Evolutionary conservation across 1,284 basidiomycete species (phyloP).

Genomic region (Microbotryum silenes-acaulis): DNA sequence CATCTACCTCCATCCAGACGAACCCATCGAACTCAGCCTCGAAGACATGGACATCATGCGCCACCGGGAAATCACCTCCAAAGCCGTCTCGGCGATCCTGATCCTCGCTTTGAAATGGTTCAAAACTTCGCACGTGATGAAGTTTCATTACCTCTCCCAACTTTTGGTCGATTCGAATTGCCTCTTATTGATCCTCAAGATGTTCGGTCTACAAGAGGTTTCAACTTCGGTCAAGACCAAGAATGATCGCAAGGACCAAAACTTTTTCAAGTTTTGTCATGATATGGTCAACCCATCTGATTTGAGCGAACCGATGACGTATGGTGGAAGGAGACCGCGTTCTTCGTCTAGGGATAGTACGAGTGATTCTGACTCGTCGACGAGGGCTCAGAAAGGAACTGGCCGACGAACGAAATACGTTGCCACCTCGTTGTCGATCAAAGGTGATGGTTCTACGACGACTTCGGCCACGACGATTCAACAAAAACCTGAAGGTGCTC

Average conservation of each 20-base stretch:
- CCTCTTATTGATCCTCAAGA: slow-evolving; percentile 86
- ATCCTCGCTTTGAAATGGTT: slow-evolving; percentile 93
- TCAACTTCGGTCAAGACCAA: slow-evolving; percentile 71
- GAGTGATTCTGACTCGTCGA: slow-evolving; percentile 30
- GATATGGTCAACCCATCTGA: slow-evolving; percentile 44
- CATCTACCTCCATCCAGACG: slow-evolving; percentile 31
- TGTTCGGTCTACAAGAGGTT: slow-evolving; percentile 94
- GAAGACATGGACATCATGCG: slow-evolving; percentile 92
- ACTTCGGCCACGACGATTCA: no score
- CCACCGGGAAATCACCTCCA: slow-evolving; percentile 95
- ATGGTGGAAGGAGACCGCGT: no score
- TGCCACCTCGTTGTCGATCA: not conserved
- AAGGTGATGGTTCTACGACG: no score
- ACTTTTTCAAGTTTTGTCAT: slow-evolving; percentile 88
- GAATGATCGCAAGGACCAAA: slow-evolving; percentile 69
- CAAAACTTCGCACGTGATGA: slow-evolving; percentile 96
- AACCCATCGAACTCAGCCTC: slow-evolving; percentile 55
- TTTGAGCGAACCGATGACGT: not conserved
- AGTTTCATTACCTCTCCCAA: slow-evolving; percentile 94
- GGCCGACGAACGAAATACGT: not conserved
- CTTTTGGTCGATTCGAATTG: slow-evolving; percentile 93
- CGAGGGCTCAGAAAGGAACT: not conserved
- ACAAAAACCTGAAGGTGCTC: no score
- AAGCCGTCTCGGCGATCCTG: slow-evolving; percentile 91
- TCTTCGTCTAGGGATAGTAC: no score